These are phyloP conservation scores for Zygnema circumcarinatum DNA, from an alignment of 139 green algal species.

Conservation along the genomic window DNA sequence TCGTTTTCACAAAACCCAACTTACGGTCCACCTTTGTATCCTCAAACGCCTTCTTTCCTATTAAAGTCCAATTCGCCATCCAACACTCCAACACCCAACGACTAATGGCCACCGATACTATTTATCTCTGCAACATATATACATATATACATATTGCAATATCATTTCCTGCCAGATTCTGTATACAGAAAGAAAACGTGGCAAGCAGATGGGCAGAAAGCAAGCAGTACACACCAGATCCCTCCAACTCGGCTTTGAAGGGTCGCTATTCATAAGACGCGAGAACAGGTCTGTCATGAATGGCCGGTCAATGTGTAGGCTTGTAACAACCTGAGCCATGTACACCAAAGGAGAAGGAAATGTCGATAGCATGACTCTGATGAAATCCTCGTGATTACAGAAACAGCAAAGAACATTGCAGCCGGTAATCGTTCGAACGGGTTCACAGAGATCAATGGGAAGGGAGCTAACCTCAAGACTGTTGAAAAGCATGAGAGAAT, in stretches of 20 bases:
- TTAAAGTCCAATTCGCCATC: too few species aligned
- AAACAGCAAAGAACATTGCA: constrained; percentile 1
- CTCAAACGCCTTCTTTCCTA: too few species aligned
- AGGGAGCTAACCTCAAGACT: constrained; percentile 86
- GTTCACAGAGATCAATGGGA: not conserved
- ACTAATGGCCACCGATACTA: too few species aligned
- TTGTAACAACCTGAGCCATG: constrained; percentile 53
- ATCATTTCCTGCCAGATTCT: too few species aligned
- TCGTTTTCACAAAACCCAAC: not conserved
- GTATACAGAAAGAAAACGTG: too few species aligned
- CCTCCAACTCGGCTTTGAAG: constrained; percentile 65
- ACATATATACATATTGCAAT: too few species aligned
- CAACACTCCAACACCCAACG: too few species aligned
- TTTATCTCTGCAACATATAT: too few species aligned
- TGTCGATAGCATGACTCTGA: not conserved
- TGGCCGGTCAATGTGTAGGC: constrained; percentile 67
- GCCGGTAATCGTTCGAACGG: too few species aligned
- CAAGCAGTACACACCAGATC: constrained; percentile 92
- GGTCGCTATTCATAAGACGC: constrained; percentile 62
- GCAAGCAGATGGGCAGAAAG: too few species aligned
- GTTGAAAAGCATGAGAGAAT: constrained; percentile 91
- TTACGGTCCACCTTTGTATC: constrained; percentile 29
- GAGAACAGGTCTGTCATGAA: constrained; percentile 90
- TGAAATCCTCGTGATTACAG: not conserved
- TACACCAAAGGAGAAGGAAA: not conserved